phyloP scores from a whole-genome alignment of 2,329 filamentous ascomycete species.

The Paracorniculantispora psalliotae region DNA sequence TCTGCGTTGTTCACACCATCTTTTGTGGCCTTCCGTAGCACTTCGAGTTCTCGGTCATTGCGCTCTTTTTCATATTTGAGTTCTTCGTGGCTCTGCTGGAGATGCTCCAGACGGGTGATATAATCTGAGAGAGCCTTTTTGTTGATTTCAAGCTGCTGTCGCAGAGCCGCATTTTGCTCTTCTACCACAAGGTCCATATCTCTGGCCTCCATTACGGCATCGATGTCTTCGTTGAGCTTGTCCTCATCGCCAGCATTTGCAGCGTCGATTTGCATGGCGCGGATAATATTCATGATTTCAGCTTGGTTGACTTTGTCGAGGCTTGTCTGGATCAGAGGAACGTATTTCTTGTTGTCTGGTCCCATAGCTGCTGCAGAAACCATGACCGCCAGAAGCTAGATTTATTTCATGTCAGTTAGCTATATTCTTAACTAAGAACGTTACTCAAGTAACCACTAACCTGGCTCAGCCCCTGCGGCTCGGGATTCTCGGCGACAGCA shows the following conservation, averaged over 20 bases:
- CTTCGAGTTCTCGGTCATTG: conserved; percentile 48
- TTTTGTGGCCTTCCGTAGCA: conserved; percentile 44
- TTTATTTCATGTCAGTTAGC: conserved; percentile 26
- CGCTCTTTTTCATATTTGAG: conserved; percentile 59
- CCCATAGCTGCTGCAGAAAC: conserved; percentile 57
- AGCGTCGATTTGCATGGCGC: conserved; percentile 36
- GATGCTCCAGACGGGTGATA: conserved; percentile 53
- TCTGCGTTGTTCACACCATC: conserved; percentile 49
- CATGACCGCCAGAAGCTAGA: conserved; percentile 58
- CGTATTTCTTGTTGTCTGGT: conserved; percentile 50
- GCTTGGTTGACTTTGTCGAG: conserved; percentile 40
- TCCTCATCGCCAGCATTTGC: conserved; percentile 32
- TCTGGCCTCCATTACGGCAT: conserved; percentile 38
- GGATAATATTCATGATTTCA: conserved; percentile 42
- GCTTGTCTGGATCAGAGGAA: conserved; percentile 38
- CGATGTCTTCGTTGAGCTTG: conserved; percentile 34
- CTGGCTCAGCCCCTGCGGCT: conserved; percentile 49
- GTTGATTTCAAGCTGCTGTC: conserved; percentile 46
- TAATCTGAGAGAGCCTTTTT: conserved; percentile 56
- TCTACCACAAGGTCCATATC: conserved; percentile 55
- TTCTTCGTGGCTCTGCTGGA: conserved; percentile 60
- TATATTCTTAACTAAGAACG: background rate
- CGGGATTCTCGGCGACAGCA: conserved; percentile 52
- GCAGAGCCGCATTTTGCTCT: conserved; percentile 47
- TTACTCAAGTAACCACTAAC: conserved; percentile 22